phyloP scores from a whole-genome alignment of 306 rosid genomes.

The Dalbergia cochinchinensis region DNA sequence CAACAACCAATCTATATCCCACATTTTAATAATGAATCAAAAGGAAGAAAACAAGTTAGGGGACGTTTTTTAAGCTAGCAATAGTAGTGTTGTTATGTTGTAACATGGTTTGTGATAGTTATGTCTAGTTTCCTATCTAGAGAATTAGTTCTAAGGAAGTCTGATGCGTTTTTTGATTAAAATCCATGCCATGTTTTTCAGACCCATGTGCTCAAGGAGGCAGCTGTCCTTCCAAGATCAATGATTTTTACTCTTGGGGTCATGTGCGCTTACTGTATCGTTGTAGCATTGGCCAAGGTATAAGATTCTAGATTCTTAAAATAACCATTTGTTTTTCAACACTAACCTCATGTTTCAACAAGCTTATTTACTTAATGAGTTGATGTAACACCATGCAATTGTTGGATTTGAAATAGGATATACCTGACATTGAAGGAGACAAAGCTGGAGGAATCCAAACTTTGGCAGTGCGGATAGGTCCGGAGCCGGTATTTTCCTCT shows the following conservation, averaged over 20 bases:
- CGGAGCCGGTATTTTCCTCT: not conserved
- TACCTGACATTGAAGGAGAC: conserved; percentile 5
- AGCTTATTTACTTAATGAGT: not conserved
- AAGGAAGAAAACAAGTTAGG: no score
- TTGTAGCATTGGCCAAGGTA: not conserved
- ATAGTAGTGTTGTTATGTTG: no score
- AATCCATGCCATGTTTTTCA: not conserved
- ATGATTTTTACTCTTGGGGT: not conserved
- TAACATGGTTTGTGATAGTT: no score
- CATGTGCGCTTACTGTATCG: not conserved
- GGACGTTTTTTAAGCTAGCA: no score
- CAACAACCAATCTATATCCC: no score
- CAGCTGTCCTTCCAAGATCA: not conserved
- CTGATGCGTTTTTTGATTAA: not conserved
- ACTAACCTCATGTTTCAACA: no score
- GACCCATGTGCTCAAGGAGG: not conserved
- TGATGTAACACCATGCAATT: not conserved
- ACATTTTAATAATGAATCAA: not conserved
- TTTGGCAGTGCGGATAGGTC: not conserved
- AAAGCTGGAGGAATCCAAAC: not conserved
- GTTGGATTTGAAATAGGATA: not conserved
- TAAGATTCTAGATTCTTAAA: not conserved
- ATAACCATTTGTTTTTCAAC: no score
- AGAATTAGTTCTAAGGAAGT: not conserved
- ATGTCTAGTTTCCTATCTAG: no score